Percentiles rank a stretch among this genome's conserved stretches.
These are phyloP conservation scores for Aspergillus ostianus DNA, from an alignment of 495 filamentous ascomycete species.

Conservation along the genomic window DNA sequence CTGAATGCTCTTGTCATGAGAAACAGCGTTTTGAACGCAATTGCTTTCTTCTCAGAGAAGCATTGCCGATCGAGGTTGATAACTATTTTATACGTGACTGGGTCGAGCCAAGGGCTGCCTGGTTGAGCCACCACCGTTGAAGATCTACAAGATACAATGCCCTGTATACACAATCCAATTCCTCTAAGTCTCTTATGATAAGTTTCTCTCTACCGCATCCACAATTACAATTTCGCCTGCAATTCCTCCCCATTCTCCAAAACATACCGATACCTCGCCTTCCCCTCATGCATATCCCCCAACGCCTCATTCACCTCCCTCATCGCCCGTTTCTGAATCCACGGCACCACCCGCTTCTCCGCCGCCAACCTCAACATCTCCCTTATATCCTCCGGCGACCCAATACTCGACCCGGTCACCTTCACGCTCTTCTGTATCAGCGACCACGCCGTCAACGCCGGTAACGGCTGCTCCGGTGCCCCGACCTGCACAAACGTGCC, in stretches of 20 bases:
- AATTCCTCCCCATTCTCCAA: conserved; percentile 62
- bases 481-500: conserved; percentile 84
- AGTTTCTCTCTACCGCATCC: too few relatives aligned
- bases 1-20: too few relatives aligned
- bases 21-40: too few relatives aligned
- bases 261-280: conserved; percentile 73
- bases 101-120: background rate
- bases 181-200: too few relatives aligned
- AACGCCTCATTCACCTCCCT: conserved; percentile 69
- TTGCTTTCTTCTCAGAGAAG: too few relatives aligned
- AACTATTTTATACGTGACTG: too few relatives aligned
- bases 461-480: conserved; percentile 61
- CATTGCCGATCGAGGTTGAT: too few relatives aligned
- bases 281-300: conserved; percentile 64
- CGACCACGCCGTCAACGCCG: conserved; percentile 60
- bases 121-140: too few relatives aligned
- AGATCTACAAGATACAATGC: background rate
- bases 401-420: conserved; percentile 73
- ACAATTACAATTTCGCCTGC: conserved; percentile 31
- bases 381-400: conserved; percentile 68
- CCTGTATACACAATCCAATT: conserved; percentile 5
- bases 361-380: conserved; percentile 79
- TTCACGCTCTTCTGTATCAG: conserved; percentile 71
- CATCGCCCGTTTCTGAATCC: conserved; percentile 70
- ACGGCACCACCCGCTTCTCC: conserved; percentile 70